Conservation (phyloP, 768 basidiomycete species). For the Lactarius hatsudake region DNA sequence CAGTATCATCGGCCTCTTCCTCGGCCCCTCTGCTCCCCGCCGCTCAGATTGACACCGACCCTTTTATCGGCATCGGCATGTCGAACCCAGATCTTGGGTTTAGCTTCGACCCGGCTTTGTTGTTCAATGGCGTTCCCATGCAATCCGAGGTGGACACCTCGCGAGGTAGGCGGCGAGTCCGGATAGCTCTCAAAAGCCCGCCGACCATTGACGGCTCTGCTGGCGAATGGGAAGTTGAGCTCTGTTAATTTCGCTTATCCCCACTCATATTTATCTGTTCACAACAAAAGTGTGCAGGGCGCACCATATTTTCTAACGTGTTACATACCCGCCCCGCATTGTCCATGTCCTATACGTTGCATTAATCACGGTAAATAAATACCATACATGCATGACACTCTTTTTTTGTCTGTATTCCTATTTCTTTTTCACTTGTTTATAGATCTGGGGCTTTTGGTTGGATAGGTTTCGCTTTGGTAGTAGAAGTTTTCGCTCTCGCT, state of each 20-base stretch:
- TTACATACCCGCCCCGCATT: slow-evolving; percentile 14
- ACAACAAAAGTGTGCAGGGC: slow-evolving; percentile 17
- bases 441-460: slow-evolving; percentile 26
- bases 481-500: background rate
- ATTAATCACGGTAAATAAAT: slow-evolving; percentile 23
- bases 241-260: slow-evolving; percentile 43
- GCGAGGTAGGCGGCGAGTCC: slow-evolving; percentile 50
- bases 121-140: slow-evolving; percentile 39
- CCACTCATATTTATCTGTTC: slow-evolving; percentile 23
- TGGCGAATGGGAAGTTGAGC: slow-evolving; percentile 77
- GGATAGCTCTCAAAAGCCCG: slow-evolving; percentile 64
- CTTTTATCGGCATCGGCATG: slow-evolving; percentile 57
- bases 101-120: slow-evolving; percentile 34
- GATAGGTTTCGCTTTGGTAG: slow-evolving; percentile 10
- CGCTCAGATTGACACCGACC: slow-evolving; percentile 40
- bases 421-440: slow-evolving; percentile 16
- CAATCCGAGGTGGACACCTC: slow-evolving; percentile 35
- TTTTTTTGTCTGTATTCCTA: slow-evolving; percentile 23
- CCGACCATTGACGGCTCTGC: slow-evolving; percentile 61
- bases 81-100: slow-evolving; percentile 38
- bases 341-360: slow-evolving; percentile 13
- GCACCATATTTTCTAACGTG: slow-evolving; percentile 8
- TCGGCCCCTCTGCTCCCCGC: slow-evolving; percentile 40
- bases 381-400: slow-evolving; percentile 19
- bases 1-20: slow-evolving; percentile 23